Evolutionary conservation across 208 protist genomes (phyloP).

Genomic region (Crithidia acanthocephali): DNA sequence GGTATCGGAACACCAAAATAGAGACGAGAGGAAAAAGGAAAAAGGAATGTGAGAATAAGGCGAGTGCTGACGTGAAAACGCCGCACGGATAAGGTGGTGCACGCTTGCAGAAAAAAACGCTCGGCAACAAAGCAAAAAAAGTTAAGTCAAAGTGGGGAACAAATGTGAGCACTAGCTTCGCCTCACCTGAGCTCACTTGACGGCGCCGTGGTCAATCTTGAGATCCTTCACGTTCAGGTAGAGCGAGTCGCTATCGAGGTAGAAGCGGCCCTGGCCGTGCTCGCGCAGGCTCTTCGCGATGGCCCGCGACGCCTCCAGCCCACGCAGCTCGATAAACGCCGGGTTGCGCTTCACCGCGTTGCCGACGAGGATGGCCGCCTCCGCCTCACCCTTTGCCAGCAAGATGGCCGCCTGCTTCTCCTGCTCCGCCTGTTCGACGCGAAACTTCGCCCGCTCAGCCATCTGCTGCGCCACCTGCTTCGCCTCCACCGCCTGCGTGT

Average conservation of each 20-base stretch:
- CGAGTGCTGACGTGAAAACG: too few species aligned
- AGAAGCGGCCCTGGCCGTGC: conserved; percentile 73
- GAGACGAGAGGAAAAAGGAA: too few species aligned
- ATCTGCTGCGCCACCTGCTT: conserved; percentile 98
- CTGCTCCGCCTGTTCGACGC: conserved; percentile 95
- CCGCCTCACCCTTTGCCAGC: conserved; percentile 94
- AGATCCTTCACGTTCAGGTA: conserved; percentile 74
- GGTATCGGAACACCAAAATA: too few species aligned
- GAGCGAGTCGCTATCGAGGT: conserved; percentile 85
- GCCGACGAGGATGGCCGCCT: conserved; percentile 90
- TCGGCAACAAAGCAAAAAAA: conserved; percentile 13
- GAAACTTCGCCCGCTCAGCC: conserved; percentile 95
- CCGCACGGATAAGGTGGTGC: too few species aligned
- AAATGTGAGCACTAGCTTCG: too few species aligned
- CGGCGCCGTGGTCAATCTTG: conserved; percentile 35
- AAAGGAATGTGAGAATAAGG: too few species aligned
- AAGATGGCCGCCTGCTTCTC: conserved; percentile 95
- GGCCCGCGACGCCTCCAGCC: conserved; percentile 91
- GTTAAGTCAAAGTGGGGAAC: background rate
- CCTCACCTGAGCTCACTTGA: conserved; percentile 7
- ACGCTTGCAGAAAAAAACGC: background rate
- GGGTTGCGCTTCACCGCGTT: conserved; percentile 90
- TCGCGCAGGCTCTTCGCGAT: conserved; percentile 89
- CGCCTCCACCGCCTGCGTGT: conserved; percentile 94
- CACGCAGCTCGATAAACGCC: conserved; percentile 93